Evolutionary conservation across 768 basidiomycete genomes (phyloP).

Genomic region (Arthromyces matolae): DNA sequence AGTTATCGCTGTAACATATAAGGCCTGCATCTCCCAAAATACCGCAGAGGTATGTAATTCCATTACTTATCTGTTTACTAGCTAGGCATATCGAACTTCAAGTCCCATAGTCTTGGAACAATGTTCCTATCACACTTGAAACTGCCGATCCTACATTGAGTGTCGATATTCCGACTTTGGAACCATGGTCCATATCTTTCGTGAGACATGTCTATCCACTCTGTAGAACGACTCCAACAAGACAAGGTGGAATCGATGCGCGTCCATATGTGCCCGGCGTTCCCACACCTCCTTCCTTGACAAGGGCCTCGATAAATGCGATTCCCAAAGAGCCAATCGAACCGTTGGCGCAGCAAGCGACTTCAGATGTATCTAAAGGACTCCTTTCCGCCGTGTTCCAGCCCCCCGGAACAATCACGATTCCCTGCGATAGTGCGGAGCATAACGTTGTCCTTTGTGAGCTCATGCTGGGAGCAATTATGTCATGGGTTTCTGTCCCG

Average conservation of each 20-base stretch:
- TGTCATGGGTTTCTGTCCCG: constrained; percentile 39
- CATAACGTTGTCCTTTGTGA: constrained; percentile 39
- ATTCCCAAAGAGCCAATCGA: too few species aligned
- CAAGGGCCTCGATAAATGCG: too few species aligned
- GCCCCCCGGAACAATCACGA: constrained; percentile 35
- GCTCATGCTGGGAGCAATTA: constrained; percentile 30
- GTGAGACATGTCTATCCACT: neutral
- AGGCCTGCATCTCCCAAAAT: constrained; percentile 34
- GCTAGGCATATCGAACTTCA: too few species aligned
- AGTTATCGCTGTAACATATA: constrained; percentile 33
- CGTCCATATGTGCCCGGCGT: too few species aligned
- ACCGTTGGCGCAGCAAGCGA: too few species aligned
- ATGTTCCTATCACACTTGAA: constrained; percentile 37
- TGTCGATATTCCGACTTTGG: constrained; percentile 26
- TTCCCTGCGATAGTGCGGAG: constrained; percentile 35
- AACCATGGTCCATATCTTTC: constrained; percentile 26
- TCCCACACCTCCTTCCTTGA: too few species aligned
- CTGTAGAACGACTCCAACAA: too few species aligned
- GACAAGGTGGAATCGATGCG: too few species aligned
- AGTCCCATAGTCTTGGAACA: constrained; percentile 24
- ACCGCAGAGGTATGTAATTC: constrained; percentile 32
- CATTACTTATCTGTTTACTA: neutral
- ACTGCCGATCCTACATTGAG: constrained; percentile 38
- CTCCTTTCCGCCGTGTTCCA: constrained; percentile 37
- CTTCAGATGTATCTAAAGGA: constrained; percentile 26